Conservation (phyloP, 148 eudicot genomes). For the Heliamphora exappendiculata region DNA sequence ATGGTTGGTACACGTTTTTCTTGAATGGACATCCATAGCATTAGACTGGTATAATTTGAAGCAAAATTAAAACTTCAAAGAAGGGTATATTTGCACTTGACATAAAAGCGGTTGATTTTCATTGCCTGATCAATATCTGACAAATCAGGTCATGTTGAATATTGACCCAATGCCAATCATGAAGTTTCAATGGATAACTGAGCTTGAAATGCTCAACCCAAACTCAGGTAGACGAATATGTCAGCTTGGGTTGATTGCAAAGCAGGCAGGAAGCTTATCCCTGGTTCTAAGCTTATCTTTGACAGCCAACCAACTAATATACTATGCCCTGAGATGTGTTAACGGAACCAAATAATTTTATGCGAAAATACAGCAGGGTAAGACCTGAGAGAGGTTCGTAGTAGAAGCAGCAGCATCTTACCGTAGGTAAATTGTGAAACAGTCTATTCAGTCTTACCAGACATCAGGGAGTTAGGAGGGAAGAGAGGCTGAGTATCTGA, state of each 20-base stretch:
- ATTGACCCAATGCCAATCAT: not conserved
- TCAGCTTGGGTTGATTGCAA: not conserved
- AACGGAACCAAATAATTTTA: not conserved
- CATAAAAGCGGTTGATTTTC: not conserved
- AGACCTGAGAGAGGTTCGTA: too few relatives aligned
- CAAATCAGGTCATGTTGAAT: not conserved
- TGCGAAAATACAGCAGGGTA: too few relatives aligned
- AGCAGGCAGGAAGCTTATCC: not conserved
- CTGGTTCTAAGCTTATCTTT: too few relatives aligned
- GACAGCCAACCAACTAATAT: too few relatives aligned
- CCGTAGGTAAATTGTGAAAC: too few relatives aligned
- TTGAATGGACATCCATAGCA: not conserved
- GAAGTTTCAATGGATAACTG: not conserved
- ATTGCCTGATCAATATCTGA: not conserved
- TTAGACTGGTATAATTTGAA: not conserved
- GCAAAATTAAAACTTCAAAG: not conserved
- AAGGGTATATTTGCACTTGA: not conserved
- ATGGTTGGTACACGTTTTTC: not conserved
- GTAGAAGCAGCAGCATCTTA: too few relatives aligned
- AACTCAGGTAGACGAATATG: not conserved
- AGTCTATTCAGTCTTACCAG: too few relatives aligned
- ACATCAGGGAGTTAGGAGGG: too few relatives aligned
- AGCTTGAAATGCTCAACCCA: not conserved
- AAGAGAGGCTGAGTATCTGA: too few relatives aligned
- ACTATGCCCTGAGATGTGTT: not conserved